Conservation (phyloP, 2,329 filamentous ascomycete species). For the Decorospora gaudefroyi region DNA sequence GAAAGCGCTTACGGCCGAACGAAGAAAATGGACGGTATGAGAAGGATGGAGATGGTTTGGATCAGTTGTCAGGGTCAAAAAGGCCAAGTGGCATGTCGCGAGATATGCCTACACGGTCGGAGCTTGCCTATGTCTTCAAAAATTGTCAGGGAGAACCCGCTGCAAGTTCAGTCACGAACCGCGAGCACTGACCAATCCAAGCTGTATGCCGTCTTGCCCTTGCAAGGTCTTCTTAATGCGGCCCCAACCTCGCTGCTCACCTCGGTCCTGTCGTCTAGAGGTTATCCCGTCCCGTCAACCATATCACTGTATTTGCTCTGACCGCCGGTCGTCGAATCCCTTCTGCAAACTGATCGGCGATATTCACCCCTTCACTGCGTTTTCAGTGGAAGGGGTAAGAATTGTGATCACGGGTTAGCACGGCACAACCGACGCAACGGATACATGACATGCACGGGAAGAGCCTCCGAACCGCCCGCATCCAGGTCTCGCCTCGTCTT, state of each 20-base stretch:
- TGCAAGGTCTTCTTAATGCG: neutral
- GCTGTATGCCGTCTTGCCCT: neutral
- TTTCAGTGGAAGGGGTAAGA: too few relatives aligned
- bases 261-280: neutral
- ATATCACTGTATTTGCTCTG: neutral
- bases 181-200: too few relatives aligned
- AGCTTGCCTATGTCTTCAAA: neutral
- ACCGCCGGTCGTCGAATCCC: neutral
- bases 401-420: too few relatives aligned
- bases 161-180: too few relatives aligned
- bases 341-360: neutral
- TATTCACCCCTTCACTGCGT: neutral
- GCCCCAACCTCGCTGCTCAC: neutral
- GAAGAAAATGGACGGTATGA: conserved; percentile 10
- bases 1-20: conserved; percentile 1
- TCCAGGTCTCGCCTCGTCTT: conserved; percentile 8
- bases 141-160: too few relatives aligned
- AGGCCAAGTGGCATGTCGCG: conserved; percentile 16
- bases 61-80: conserved; percentile 4
- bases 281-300: neutral
- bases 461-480: neutral
- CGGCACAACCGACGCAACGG: too few relatives aligned
- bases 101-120: neutral
- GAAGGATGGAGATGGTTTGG: conserved; percentile 4
- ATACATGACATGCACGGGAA: neutral